These are phyloP conservation scores for Ustilago loliicola DNA, from an alignment of 1,284 basidiomycete species.

Conservation along the genomic window DNA sequence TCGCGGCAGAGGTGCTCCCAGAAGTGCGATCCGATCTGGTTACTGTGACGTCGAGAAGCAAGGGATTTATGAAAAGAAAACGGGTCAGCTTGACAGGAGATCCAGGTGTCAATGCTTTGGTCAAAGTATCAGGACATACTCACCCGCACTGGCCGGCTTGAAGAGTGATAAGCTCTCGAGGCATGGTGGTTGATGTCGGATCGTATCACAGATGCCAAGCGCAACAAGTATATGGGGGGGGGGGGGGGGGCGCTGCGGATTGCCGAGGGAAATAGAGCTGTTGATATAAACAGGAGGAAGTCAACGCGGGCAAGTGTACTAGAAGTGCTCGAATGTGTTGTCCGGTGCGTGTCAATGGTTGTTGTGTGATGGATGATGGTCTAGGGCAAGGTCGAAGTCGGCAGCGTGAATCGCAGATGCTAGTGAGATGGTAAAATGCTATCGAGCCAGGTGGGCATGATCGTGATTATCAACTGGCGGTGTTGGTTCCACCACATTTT, in stretches of 20 bases:
- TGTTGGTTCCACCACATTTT: constrained; percentile 40
- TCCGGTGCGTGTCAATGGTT: background rate
- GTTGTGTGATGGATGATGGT: background rate
- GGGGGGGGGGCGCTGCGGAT: background rate
- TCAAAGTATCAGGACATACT: constrained; percentile 8
- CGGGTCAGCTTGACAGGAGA: constrained; percentile 6
- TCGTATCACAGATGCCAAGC: background rate
- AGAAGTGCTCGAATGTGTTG: background rate
- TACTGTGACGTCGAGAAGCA: constrained; percentile 27
- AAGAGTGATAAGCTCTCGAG: constrained; percentile 69
- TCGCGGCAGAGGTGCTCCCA: constrained; percentile 70
- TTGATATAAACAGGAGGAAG: background rate
- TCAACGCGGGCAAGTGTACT: background rate
- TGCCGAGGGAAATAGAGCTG: background rate
- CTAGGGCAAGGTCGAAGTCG: background rate
- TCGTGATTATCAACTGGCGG: background rate
- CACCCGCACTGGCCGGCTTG: constrained; percentile 69
- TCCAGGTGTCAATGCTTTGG: background rate
- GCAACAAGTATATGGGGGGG: no score
- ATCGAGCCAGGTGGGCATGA: background rate
- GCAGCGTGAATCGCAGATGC: constrained; percentile 6
- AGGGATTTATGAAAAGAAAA: background rate
- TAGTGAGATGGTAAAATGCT: constrained; percentile 5
- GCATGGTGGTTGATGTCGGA: constrained; percentile 42
- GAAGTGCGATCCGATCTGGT: constrained; percentile 70